Evolutionary conservation across 495 filamentous ascomycete species (phyloP).

Genomic region (Chaetomium tenue): DNA sequence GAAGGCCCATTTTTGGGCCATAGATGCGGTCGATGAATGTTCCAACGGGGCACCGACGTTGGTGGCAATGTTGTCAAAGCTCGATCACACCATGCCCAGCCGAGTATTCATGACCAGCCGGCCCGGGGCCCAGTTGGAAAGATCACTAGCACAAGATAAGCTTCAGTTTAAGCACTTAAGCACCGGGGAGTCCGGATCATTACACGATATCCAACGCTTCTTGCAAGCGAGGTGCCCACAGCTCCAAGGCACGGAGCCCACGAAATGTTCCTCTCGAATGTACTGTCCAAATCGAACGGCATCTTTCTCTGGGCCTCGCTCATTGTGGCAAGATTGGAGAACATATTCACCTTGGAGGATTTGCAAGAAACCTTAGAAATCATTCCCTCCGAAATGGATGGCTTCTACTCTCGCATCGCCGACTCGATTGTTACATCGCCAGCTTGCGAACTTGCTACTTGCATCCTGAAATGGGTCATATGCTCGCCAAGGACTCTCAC

Average conservation of each 20-base stretch:
- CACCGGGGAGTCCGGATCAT: background rate
- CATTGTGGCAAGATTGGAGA: constrained; percentile 7
- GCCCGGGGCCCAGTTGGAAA: constrained; percentile 1
- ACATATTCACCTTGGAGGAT: constrained; percentile 1
- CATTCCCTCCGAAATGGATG: too few species aligned
- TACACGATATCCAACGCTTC: constrained; percentile 19
- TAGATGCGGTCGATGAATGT: constrained; percentile 31
- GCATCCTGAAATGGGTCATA: too few species aligned
- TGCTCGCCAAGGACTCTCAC: background rate
- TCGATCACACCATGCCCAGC: constrained; percentile 27
- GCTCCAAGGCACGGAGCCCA: background rate
- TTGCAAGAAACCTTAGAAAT: too few species aligned
- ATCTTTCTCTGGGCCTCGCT: constrained; percentile 27
- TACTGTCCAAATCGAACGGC: constrained; percentile 21
- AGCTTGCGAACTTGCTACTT: too few species aligned
- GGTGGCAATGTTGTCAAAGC: constrained; percentile 31
- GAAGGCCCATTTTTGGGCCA: constrained; percentile 28
- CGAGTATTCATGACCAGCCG: constrained; percentile 38
- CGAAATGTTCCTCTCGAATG: constrained; percentile 11
- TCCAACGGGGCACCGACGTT: constrained; percentile 18
- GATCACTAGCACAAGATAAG: too few species aligned
- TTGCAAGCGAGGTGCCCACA: constrained; percentile 4
- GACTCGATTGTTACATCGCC: too few species aligned
- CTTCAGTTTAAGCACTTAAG: constrained; percentile 12
- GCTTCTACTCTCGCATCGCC: too few species aligned